Conservation (phyloP, 108 stramenopile genomes). For the Nitzschia inconspicua region DNA sequence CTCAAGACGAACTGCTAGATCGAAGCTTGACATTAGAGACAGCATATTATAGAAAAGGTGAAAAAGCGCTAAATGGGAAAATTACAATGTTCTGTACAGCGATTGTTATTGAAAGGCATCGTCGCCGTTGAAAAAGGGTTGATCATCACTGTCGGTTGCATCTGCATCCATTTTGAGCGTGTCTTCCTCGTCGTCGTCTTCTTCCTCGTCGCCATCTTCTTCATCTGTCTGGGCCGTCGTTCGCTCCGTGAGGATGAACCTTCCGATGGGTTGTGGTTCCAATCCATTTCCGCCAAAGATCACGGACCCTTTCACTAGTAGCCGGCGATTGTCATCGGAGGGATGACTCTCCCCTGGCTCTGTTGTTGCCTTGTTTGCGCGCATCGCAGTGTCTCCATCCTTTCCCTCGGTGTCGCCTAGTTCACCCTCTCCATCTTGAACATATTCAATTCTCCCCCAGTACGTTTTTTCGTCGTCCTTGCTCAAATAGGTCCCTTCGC, state of each 20-base stretch:
- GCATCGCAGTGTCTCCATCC: conserved; percentile 22
- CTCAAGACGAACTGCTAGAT: no score
- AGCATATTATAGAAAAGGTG: no score
- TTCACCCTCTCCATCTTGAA: conserved; percentile 11
- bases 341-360: conserved; percentile 28
- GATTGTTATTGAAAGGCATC: neutral
- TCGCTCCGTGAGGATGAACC: conserved; percentile 64
- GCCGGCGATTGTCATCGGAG: neutral
- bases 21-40: no score
- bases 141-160: conserved; percentile 13
- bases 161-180: no score
- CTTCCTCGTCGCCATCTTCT: conserved; percentile 46
- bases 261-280: conserved; percentile 63
- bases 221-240: conserved; percentile 27
- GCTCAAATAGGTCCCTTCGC: conserved; percentile 61
- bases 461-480: conserved; percentile 73
- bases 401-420: conserved; percentile 28
- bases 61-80: no score
- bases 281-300: conserved; percentile 72
- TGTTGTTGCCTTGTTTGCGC: neutral
- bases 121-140: neutral
- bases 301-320: conserved; percentile 50
- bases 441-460: conserved; percentile 68
- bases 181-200: conserved; percentile 51
- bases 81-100: no score